A percentile compares a stretch with the other conserved stretches of the same genome.
These are phyloP conservation scores for Ceraceosorus guamensis DNA, from an alignment of 1,284 basidiomycete species.

Conservation along the genomic window DNA sequence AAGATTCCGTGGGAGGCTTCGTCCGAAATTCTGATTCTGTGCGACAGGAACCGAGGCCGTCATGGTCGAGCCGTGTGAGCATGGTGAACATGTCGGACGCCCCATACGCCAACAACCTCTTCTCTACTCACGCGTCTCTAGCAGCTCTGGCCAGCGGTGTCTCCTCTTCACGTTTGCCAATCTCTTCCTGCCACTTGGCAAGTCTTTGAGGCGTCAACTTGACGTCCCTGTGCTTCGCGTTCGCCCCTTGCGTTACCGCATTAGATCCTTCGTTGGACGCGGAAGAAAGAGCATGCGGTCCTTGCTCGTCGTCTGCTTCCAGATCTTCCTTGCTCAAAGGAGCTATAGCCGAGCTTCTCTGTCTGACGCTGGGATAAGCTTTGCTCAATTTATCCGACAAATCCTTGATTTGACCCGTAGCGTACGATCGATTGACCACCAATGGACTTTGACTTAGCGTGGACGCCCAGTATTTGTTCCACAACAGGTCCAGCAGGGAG, in stretches of 20 bases:
- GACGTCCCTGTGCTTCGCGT: neutral
- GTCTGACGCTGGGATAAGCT: constrained; percentile 18
- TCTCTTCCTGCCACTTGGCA: constrained; percentile 10
- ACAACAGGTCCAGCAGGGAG: constrained; percentile 76
- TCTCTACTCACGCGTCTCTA: constrained; percentile 64
- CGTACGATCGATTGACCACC: constrained; percentile 83
- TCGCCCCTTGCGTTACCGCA: constrained; percentile 1
- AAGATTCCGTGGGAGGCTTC: constrained; percentile 88
- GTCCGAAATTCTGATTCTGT: constrained; percentile 70
- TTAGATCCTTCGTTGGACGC: neutral
- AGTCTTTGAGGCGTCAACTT: constrained; percentile 1
- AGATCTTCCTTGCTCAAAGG: neutral
- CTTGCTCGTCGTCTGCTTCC: neutral
- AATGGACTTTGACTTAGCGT: constrained; percentile 84
- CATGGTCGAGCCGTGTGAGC: constrained; percentile 2
- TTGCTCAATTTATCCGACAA: constrained; percentile 70
- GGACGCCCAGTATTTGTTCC: constrained; percentile 99
- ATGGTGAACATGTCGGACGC: neutral
- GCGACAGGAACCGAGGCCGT: constrained; percentile 1
- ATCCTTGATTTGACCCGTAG: constrained; percentile 78
- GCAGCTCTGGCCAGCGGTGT: constrained; percentile 67
- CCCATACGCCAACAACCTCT: neutral
- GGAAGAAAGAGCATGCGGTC: neutral
- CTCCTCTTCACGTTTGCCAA: constrained; percentile 28
- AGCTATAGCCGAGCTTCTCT: neutral